Base-by-base conservation (phyloP, 1,284 basidiomycete genomes). In the Apiotrichum siamense region DNA sequence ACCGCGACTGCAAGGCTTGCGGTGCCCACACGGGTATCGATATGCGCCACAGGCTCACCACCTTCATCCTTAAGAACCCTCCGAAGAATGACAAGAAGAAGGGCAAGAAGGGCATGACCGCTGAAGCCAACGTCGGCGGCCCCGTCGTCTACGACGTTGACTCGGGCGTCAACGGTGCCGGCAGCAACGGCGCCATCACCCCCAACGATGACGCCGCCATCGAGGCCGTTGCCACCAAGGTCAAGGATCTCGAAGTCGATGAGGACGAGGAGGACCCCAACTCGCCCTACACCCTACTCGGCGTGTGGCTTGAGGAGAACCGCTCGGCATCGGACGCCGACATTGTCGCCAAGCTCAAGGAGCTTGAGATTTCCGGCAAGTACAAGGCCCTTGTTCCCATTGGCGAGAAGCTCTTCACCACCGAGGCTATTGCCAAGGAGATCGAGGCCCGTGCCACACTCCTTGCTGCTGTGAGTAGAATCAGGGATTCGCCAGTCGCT, bases 1-100 rank as follows among this genome's bases (percentile, higher is more conserved):
- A 88, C 62, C 83, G 93, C 57, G 92, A 98, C 75, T 99, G 94
- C 81, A 98, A 98, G 77, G 96, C 94, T 4, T 99, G 94, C 66
- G 94, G 94, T 47, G 85, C 92, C 68, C 84, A 89, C 62, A 93
- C 87, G 33, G 83, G 79, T 45, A 83, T 98, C 59, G 92, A 98
- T 75, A 97, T 97, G 91, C 81, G 91, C 42, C 94, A 98, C 80
- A 97, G 93, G 77, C 81, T 99, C 54, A 87, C 87, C 40, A 93
- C 93, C 3, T 98, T 89, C 78, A 97, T 99, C 72, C 68, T 96
- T 68, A 97, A 96, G 79, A 98, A 99, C 75, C 96, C 96, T 40
- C 94, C 79, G 35, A 77, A 92, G 59, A 69, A 66, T 59, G 77
- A 81, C 36, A 89, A 88, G 78, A 80, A 78, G 61, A 91, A 85